Base-by-base conservation (phyloP, 495 filamentous ascomycete species). In the Trichoderma parareesei region DNA sequence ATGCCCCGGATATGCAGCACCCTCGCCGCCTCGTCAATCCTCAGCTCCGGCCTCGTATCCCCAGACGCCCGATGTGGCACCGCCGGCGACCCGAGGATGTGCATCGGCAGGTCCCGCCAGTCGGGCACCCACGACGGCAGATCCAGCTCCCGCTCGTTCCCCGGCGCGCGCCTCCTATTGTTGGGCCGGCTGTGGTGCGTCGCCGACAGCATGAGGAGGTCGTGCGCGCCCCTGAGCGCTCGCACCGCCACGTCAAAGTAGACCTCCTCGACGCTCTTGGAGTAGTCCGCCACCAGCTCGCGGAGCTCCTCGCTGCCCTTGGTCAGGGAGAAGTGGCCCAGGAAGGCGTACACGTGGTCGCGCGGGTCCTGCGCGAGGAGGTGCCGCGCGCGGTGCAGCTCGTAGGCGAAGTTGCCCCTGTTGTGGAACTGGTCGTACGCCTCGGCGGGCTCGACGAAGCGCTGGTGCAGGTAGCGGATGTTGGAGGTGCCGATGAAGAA, bases 391-490 rank as follows among this genome's bases (percentile, higher is more conserved):
- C 71, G 61, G 20, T 73, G 71, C 13, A 73, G 65, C 61, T 73
- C 71, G 65, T 73, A 73, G 16, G 71, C 70, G 38, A 73, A 69
- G 70, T 49, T 68, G 40, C 67, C 64, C n/a, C 71, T 66, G 61
- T 73, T 73, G 38, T 71, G 68, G 64, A 71, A 65, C 53, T 66
- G 63, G 48, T 66, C 71, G 14, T 46, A 63, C 8, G 18, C 38
- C 38, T 8, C 63, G 5, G 63, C 65, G 44, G 70, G 70, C 42
- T 68, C 65, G 49, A 73, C 63, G 60, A 73, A 71, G 63, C 71
- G 68, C 43, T 61, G 38, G 61, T 67, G 68, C 5, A 69, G 59
- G 62, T 72, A 73, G 20, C 69, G 69, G 44, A 73, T 70, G 18
- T 66, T 57, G 27, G 66, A 49, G 13, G 70, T 73, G 37, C 38